These are phyloP conservation scores for Botrytis fabae DNA, from an alignment of 2,329 filamentous ascomycete species.

Conservation along the genomic window DNA sequence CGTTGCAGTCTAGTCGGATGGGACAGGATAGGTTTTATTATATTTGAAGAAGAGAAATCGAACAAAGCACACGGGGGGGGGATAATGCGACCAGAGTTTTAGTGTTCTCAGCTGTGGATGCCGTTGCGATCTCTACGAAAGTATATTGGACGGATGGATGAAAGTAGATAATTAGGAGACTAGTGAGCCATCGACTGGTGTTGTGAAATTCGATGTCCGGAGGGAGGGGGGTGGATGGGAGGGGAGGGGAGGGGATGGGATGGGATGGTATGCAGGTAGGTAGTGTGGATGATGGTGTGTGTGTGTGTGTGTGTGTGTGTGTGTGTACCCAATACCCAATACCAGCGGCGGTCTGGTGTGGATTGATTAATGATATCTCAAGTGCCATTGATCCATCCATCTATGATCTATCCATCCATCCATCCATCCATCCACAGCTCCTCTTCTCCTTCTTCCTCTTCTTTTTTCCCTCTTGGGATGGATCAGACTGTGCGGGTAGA, in stretches of 20 bases:
- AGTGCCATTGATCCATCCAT: no score
- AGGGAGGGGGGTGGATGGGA: neutral
- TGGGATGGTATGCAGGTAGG: no score
- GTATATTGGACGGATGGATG: neutral
- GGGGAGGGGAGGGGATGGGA: no score
- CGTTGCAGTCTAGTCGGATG: neutral
- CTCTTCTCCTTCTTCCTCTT: neutral
- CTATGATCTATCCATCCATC: no score
- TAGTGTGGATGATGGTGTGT: neutral
- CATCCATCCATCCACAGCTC: neutral
- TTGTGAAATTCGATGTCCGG: neutral
- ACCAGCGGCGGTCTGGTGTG: neutral
- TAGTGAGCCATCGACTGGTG: neutral
- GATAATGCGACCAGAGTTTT: neutral
- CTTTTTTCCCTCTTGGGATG: neutral
- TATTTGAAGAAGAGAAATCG: neutral
- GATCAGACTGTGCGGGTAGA: neutral
- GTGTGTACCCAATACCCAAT: neutral
- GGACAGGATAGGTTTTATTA: neutral
- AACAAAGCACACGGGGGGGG: neutral
- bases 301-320: neutral
- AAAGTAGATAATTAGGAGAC: neutral
- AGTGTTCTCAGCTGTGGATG: neutral
- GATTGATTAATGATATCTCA: neutral
- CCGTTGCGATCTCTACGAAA: neutral